Base-by-base conservation (phyloP, 805 yeast species). In the Kodamaea nitidulidarum region DNA sequence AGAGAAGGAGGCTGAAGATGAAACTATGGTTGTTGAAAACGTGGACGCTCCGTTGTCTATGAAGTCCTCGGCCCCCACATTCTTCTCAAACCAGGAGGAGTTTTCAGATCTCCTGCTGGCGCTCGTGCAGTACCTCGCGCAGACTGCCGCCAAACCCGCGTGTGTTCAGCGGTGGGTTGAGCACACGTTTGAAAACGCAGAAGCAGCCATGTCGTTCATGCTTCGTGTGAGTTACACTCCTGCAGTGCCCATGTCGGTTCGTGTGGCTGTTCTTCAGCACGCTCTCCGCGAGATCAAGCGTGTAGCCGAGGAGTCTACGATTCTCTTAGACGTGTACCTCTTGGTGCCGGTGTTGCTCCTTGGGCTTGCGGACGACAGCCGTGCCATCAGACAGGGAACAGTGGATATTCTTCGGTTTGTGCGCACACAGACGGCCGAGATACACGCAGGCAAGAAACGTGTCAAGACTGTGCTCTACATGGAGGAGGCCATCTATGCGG, bases 401-500 rank as follows among this genome's bases (percentile, higher is more conserved):
- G 43, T 46, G 10, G 55, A 49, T 15, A 29, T 55, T 7, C 48
- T 64, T 26, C 45, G 36, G 27, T 26, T 51, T 12, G 44, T 61
- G 20, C 44, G 54, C 4, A 63, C 64, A 30, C 65, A 72, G 2
- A 54, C 64, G 34, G 62, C 58, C 10, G 54, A 70, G 15, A 44
- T 78, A 37, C 58, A 57, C 35, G 40, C 39, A 11, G 47, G 39
- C 45, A 63, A 12, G 35, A 63, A 66, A 33, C 70, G 68, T 40
- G 50, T 66, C n/a, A 53, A 59, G 30, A 44, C 56, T 10, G 27
- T 41, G 2, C 53, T 78, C 39, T 70, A 75, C 45, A 57, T 82
- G 58, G 71, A 71, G 21, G 68, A 75, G 12, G 67, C 70, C 33
- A 67, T 88, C 11, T 90, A 83, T 54, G 88, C 83, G 9, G 53